A percentile compares a stretch with the other conserved stretches of the same genome.
Conservation (phyloP, 2,329 filamentous ascomycete species). For the Plenodomus biglobosus region DNA sequence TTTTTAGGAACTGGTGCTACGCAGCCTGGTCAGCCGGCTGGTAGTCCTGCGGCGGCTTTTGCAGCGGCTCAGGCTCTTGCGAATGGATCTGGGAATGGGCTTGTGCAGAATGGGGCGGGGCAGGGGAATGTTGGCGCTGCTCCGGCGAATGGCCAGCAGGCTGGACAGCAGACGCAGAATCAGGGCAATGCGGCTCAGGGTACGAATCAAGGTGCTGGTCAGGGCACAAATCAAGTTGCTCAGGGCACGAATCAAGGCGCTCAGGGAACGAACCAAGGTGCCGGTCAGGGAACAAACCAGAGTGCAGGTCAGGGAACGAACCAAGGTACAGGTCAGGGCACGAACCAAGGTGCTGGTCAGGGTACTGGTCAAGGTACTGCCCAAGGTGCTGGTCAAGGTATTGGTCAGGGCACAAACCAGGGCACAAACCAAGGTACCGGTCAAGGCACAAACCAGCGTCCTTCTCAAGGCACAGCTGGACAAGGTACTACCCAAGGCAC, state of each 20-base stretch:
- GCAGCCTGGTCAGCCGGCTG: slow-evolving; percentile 31
- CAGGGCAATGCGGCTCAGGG: not conserved
- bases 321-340: not conserved
- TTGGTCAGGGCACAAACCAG: not conserved
- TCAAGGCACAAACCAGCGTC: not conserved
- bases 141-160: not conserved
- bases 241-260: not conserved
- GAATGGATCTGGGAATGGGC: slow-evolving; percentile 33
- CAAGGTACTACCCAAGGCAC: slow-evolving; percentile 1
- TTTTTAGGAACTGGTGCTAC: slow-evolving; percentile 25
- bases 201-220: not conserved
- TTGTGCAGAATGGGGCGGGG: slow-evolving; percentile 21
- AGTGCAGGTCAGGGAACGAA: not conserved
- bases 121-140: slow-evolving; percentile 5
- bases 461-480: not conserved
- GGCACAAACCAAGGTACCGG: not conserved
- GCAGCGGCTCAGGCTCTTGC: slow-evolving; percentile 31
- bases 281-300: slow-evolving; percentile 2
- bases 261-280: not conserved
- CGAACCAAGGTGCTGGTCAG: not conserved
- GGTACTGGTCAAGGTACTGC: not conserved
- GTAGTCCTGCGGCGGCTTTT: slow-evolving; percentile 36
- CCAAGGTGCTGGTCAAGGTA: not conserved
- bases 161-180: not conserved
- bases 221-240: not conserved